A percentile compares a stretch with the other conserved stretches of the same genome.
phyloP scores from a whole-genome alignment of 495 filamentous ascomycete species.

The Penicillium malachiteum region DNA sequence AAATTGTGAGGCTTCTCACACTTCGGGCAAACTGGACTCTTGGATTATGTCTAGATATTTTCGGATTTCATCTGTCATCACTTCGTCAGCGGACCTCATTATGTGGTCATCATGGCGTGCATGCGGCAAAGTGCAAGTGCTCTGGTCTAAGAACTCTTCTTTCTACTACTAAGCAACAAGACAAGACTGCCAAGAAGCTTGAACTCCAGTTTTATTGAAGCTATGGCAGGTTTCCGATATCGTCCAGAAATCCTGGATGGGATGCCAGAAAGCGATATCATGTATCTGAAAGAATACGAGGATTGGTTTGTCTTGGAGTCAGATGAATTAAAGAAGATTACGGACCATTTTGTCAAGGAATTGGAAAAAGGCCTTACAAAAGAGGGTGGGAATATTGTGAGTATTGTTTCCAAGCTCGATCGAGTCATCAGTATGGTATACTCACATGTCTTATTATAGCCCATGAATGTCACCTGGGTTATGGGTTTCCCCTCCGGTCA shows the following conservation, averaged over 20 bases:
- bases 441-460: constrained; percentile 48
- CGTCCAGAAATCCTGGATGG: constrained; percentile 60
- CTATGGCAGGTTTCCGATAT: constrained; percentile 18
- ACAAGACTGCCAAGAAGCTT: background rate
- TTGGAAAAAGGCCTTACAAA: constrained; percentile 77
- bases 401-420: constrained; percentile 28
- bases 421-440: background rate
- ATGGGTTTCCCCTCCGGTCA: constrained; percentile 79
- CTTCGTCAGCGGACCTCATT: constrained; percentile 8
- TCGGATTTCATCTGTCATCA: background rate
- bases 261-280: constrained; percentile 67
- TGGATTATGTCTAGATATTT: too few species aligned
- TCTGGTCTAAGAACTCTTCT: background rate
- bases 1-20: too few species aligned
- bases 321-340: constrained; percentile 81
- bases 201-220: background rate
- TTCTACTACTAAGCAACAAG: background rate
- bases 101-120: constrained; percentile 26
- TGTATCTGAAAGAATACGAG: constrained; percentile 74
- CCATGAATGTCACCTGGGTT: constrained; percentile 97
- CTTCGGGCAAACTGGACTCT: too few species aligned
- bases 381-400: constrained; percentile 82
- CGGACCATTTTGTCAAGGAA: constrained; percentile 76
- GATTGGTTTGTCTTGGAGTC: constrained; percentile 69
- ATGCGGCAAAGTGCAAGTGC: background rate